These are phyloP conservation scores for Smittium culicis DNA, from an alignment of 371 early-diverging fungal species.

Conservation along the genomic window DNA sequence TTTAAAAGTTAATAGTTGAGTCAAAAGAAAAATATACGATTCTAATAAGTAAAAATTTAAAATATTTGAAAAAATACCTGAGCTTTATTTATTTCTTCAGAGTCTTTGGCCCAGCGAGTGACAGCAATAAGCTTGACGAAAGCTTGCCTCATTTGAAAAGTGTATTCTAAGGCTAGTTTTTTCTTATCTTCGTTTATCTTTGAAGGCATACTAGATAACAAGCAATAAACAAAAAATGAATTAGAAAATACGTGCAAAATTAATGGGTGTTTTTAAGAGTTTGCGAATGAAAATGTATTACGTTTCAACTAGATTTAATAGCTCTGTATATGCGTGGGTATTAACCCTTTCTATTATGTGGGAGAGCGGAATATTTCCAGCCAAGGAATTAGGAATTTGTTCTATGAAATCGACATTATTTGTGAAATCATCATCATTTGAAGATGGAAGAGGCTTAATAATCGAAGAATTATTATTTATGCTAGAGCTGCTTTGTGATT, in stretches of 20 bases:
- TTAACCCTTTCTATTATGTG: constrained; percentile 20
- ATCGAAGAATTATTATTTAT: neutral
- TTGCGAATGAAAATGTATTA: too few relatives aligned
- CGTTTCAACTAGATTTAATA: constrained; percentile 29
- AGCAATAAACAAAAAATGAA: neutral
- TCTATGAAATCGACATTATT: neutral
- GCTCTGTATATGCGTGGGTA: constrained; percentile 30
- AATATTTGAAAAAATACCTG: constrained; percentile 49
- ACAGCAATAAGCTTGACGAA: constrained; percentile 49
- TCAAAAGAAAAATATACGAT: constrained; percentile 51
- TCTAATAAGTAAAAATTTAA: constrained; percentile 27
- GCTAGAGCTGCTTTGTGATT: neutral
- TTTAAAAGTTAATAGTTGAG: constrained; percentile 43
- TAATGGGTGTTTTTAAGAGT: too few relatives aligned
- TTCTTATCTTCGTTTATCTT: constrained; percentile 44
- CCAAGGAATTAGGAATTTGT: neutral
- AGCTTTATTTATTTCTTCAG: constrained; percentile 56
- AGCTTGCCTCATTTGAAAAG: constrained; percentile 41
- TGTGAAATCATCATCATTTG: neutral
- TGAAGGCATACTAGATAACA: constrained; percentile 28
- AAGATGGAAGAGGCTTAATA: neutral
- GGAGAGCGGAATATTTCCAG: constrained; percentile 22
- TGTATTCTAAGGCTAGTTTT: constrained; percentile 38
- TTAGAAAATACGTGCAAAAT: neutral
- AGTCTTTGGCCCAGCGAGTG: constrained; percentile 56